Conservation (phyloP, 23 red algal genomes). For the Cyanidioschyzon merolae region DNA sequence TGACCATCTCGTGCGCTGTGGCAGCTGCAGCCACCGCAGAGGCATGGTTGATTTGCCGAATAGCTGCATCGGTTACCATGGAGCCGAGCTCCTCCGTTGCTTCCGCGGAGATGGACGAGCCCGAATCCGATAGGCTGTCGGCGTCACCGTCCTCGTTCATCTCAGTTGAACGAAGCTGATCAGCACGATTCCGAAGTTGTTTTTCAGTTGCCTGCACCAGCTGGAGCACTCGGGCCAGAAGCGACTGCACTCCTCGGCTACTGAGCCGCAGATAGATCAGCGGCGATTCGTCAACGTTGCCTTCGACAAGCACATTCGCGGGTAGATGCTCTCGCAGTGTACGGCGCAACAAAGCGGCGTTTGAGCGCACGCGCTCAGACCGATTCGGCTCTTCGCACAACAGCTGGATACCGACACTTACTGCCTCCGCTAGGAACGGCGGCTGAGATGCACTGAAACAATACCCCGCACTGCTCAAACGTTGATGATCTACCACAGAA, state of each 20-base stretch:
- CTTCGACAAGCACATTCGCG: slow-evolving; percentile 35
- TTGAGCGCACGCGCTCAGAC: slow-evolving; percentile 28
- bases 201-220: slow-evolving; percentile 3
- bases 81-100: not conserved
- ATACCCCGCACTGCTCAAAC: slow-evolving; percentile 86
- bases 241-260: not conserved
- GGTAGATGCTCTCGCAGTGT: slow-evolving; percentile 13
- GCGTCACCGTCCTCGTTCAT: not conserved
- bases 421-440: slow-evolving; percentile 79
- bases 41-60: not conserved
- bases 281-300: slow-evolving; percentile 33
- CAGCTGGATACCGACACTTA: slow-evolving; percentile 31
- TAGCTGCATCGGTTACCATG: not conserved
- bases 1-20: not conserved
- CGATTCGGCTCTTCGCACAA: slow-evolving; percentile 42
- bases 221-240: not conserved
- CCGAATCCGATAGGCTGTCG: not conserved
- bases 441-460: slow-evolving; percentile 96
- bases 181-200: not conserved
- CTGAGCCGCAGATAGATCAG: slow-evolving; percentile 38
- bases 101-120: not conserved
- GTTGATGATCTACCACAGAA: slow-evolving; percentile 74
- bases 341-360: slow-evolving; percentile 26
- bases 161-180: not conserved
- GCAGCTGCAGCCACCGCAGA: slow-evolving; percentile 1